Conservation (phyloP, 495 filamentous ascomycete species). For the Xylaria telfairii region DNA sequence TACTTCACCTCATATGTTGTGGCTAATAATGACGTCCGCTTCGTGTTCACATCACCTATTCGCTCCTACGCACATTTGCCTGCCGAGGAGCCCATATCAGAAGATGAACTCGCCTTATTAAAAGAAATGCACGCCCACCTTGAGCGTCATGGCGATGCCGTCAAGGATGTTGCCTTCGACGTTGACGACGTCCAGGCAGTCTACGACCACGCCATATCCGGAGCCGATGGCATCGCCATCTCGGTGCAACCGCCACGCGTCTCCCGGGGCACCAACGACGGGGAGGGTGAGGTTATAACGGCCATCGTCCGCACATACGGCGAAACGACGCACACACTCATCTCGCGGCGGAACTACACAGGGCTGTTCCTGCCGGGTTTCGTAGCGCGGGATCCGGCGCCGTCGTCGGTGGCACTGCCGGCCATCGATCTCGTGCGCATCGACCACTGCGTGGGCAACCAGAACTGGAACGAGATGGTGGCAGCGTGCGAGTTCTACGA, state of each 20-base stretch:
- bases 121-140: slow-evolving; percentile 77
- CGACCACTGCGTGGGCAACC: slow-evolving; percentile 95
- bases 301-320: slow-evolving; percentile 88
- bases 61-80: slow-evolving; percentile 62
- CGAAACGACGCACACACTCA: slow-evolving; percentile 87
- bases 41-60: slow-evolving; percentile 84
- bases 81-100: slow-evolving; percentile 55
- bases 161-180: slow-evolving; percentile 91
- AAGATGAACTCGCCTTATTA: slow-evolving; percentile 62
- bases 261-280: slow-evolving; percentile 52
- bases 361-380: slow-evolving; percentile 86
- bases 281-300: slow-evolving; percentile 62
- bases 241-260: slow-evolving; percentile 63
- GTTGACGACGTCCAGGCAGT: slow-evolving; percentile 83
- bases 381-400: slow-evolving; percentile 49
- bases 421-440: slow-evolving; percentile 70
- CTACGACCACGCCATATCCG: slow-evolving; percentile 66
- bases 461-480: slow-evolving; percentile 89
- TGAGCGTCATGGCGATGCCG: slow-evolving; percentile 83
- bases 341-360: slow-evolving; percentile 68
- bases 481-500: slow-evolving; percentile 88
- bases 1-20: slow-evolving; percentile 80
- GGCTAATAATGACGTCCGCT: slow-evolving; percentile 75
- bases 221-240: slow-evolving; percentile 64
- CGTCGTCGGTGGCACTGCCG: slow-evolving; percentile 53